A percentile compares a stretch with the other conserved stretches of the same genome.
phyloP scores from a whole-genome alignment of 2,329 filamentous ascomycete genomes.

The Orbilia ellipsospora region DNA sequence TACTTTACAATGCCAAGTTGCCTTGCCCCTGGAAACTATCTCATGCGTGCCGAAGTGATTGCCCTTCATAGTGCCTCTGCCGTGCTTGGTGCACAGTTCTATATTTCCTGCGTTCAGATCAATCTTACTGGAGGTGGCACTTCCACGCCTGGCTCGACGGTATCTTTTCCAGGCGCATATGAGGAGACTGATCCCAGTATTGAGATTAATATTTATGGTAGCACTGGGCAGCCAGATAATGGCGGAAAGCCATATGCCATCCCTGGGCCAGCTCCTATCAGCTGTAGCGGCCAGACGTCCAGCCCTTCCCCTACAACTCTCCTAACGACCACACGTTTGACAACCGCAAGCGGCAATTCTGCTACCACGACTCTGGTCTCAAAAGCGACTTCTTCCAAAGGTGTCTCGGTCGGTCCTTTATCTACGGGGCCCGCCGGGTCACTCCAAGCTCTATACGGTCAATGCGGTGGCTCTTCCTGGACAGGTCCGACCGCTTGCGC shows the following conservation, averaged over 20 bases:
- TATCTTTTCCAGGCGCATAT: conserved; percentile 60
- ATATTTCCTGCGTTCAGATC: conserved; percentile 62
- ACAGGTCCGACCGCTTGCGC: conserved; percentile 63
- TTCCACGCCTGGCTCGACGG: conserved; percentile 46
- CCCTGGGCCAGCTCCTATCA: conserved; percentile 42
- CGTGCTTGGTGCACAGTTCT: conserved; percentile 61
- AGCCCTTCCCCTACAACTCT: conserved; percentile 13
- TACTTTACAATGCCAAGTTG: conserved; percentile 61
- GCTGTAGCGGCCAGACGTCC: conserved; percentile 28
- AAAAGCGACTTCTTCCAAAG: conserved; percentile 23
- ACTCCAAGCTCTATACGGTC: conserved; percentile 61
- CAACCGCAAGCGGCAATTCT: conserved; percentile 15
- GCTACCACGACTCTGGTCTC: conserved; percentile 17
- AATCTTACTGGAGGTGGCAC: conserved; percentile 60
- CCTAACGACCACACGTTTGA: conserved; percentile 11
- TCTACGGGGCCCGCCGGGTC: conserved; percentile 14
- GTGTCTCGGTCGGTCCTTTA: conserved; percentile 16
- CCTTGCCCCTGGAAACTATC: conserved; percentile 60
- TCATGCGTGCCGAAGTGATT: conserved; percentile 57
- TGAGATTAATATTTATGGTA: conserved; percentile 49
- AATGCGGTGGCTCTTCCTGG: conserved; percentile 65
- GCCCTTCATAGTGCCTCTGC: conserved; percentile 56
- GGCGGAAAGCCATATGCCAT: conserved; percentile 35
- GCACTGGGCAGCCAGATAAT: conserved; percentile 50
- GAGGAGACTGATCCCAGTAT: conserved; percentile 60